Evolutionary conservation across 495 filamentous ascomycete genomes (phyloP), one percentile per base, ranked within the genome.

Genomic region (Lindgomyces ingoldianus): DNA sequence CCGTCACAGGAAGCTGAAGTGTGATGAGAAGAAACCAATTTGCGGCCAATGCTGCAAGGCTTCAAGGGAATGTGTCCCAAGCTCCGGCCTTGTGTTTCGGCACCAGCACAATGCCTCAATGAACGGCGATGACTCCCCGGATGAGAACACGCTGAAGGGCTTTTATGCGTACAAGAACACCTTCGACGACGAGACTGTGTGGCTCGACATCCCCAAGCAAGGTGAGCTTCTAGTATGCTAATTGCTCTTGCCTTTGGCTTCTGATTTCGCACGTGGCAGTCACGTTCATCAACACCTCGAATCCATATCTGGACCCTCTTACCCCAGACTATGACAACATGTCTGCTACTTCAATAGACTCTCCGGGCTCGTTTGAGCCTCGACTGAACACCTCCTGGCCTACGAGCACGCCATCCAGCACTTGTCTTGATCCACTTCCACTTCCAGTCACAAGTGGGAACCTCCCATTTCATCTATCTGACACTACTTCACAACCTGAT

Each of bases 61-160:
- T 4, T 79, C 78, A 10, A 77, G 86, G 64, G 79, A 84, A 69
- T 89, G 86, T 72, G 79, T 81, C 22, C 84, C 83, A 12, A 84
- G 83, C 65, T 83, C 84, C 61, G 85, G 85, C 42, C 81, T 88
- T 55, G 81, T 87, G 19, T 89, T 88, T 69, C 81, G 86, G 36
- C 86, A 89, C 73, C 86, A 89, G 67, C 86, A 89, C 71, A 89
- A 89, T 81, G 85, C 86, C 2, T 87, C 85, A 8, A 86, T 89
- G 85, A 89, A 88, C 59, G 78, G 80, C 8, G 64, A 70, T 25
- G 69, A 69, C 21, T 75, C 74, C 3, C 70, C 70, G 14, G 72
- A 79, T 4, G 74, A 74, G 14, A 76, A 74, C 58, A 78, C 73
- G 58, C 74, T 89, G 58, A 82, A 81, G 53, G 82, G 83, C n/a